Evolutionary conservation across 2,329 filamentous ascomycete genomes (phyloP), one percentile per base, ranked within the genome.

Genomic region (Rhynchosporium secalis): DNA sequence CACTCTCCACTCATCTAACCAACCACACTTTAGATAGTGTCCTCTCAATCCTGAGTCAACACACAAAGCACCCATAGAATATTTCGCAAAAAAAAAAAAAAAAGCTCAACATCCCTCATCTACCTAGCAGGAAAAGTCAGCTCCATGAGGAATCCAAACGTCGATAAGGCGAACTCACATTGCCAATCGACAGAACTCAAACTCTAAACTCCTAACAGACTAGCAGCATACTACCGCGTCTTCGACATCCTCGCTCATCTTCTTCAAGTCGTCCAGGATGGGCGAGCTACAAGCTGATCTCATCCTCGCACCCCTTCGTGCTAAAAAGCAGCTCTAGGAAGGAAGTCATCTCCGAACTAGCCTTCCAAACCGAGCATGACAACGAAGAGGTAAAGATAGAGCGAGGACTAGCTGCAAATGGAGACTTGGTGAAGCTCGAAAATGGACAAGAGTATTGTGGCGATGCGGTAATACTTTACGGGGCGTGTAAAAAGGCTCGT

Each of bases 281-380:
- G 80, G 78, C 67, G 64, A 72, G 31, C 64, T 76, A 2, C 72
- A 70, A 31, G 52, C 67, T 0, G 74, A 76, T 43, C 71, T 80
- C 3, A 41, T 79, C 6, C 51, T 81, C 26, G 76, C 78, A 46
- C 77, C 77, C n/a, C 70, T 80, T 2, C 78, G 78, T 2, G 71
- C 76, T 1, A 74, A 71, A 58, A 78, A 76, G 64, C 72, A 75
- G 55, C 72, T 80, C 3, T 81, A 78, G 78, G 78, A 81, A 70
- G 78, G 78, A 81, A 70, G 77, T 78, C 49, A 52, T 28, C 4
- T 67, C 76, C 59, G 75, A 74, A 63, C 36, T 61, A 3, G 36
- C 62, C 15, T 80, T 78, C 77, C 72, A 72, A 61, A 26, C 59
- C 9, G 75, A 77, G 68, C 69, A 46, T 10, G 66, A 72, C 29